Percentiles rank a stretch among this genome's conserved stretches.
These are phyloP conservation scores for Cytospora paraplurivora DNA, from an alignment of 2,329 filamentous ascomycete genomes.

Conservation along the genomic window DNA sequence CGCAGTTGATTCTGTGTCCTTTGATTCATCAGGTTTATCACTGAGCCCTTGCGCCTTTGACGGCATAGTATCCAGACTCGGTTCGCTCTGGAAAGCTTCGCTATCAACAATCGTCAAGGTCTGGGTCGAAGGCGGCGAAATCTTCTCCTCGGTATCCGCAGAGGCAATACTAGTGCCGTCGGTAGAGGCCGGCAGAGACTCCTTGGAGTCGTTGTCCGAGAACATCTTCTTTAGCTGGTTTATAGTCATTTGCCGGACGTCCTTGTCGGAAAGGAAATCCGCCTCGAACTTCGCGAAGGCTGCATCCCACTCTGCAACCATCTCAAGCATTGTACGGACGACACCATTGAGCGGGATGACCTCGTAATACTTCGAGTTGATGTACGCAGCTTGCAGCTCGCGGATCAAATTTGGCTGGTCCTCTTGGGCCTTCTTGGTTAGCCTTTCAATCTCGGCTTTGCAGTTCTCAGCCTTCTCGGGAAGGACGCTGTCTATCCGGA, in stretches of 20 bases:
- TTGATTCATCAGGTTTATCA: conserved; percentile 15
- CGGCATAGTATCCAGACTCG: conserved; percentile 23
- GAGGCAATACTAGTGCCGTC: conserved; percentile 31
- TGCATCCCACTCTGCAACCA: conserved; percentile 89
- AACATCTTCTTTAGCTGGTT: conserved; percentile 95
- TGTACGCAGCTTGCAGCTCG: conserved; percentile 86
- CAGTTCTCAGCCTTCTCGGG: conserved; percentile 85
- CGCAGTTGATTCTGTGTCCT: not conserved
- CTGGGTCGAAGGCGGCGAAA: conserved; percentile 44
- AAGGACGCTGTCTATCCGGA: conserved; percentile 87
- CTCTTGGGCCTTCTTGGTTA: conserved; percentile 79
- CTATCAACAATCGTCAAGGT: conserved; percentile 25
- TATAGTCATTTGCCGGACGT: conserved; percentile 88
- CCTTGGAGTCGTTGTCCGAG: conserved; percentile 82
- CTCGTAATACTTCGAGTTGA: conserved; percentile 94
- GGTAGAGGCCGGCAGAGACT: conserved; percentile 66
- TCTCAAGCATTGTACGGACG: conserved; percentile 87
- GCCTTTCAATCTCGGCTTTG: conserved; percentile 74
- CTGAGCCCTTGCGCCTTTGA: conserved; percentile 28
- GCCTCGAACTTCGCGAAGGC: conserved; percentile 88
- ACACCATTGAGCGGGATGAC: conserved; percentile 90
- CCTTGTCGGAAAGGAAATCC: conserved; percentile 94
- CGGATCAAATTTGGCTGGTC: conserved; percentile 75
- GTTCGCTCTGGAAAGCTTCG: conserved; percentile 25
- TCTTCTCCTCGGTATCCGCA: conserved; percentile 50